Evolutionary conservation across 1,284 basidiomycete species (phyloP), one percentile per base, ranked within the genome.

Genomic region (Ganoderma sinense): DNA sequence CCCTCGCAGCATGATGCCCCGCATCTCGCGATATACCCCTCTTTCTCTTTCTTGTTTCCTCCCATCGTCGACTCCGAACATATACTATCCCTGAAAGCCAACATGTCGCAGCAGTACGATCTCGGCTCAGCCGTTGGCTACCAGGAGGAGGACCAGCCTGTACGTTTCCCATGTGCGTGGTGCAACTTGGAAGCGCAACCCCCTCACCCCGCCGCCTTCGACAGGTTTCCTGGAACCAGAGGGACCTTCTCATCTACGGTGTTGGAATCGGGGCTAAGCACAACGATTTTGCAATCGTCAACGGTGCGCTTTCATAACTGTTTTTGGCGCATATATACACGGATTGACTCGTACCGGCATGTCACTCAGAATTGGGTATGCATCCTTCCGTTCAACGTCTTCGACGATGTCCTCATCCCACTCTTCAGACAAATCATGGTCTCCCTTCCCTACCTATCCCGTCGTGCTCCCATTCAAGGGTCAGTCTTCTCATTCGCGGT

Each of bases 221-320:
- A 26, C 48, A 51, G 48, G 48, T 51, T 8, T 51, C 48, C 23
- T 93, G 91, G 91, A 91, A 90, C 78, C 88, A 89, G 79, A 85
- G 91, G 53, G 91, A 93, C 78, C 79, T 92, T 31, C 80, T 93
- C 65, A 82, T 88, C 1, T 93, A 94, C 74, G 89, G 91, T 13
- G 81, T 88, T 39, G 91, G 91, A 10, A 87, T 93, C 62, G 91
- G 91, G 23, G 90, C 91, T n/a, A 91, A 91, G 80, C 82, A 85
- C 51, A 84, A 89, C 66, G 91, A 93, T 66, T 84, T 86, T 65
- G 79, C 83, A 1, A 83, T 91, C 62, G 82, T 89, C 33, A 93
- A 93, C 77, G 91, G 91, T 91, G 69, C 59, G 85, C 79, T 26
- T 40, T 18, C 13, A 20, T 5, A 41, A 0, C 41, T 2, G 11